Base-by-base conservation (phyloP, 2,329 filamentous ascomycete species). In the Orbilia blumenaviensis region DNA sequence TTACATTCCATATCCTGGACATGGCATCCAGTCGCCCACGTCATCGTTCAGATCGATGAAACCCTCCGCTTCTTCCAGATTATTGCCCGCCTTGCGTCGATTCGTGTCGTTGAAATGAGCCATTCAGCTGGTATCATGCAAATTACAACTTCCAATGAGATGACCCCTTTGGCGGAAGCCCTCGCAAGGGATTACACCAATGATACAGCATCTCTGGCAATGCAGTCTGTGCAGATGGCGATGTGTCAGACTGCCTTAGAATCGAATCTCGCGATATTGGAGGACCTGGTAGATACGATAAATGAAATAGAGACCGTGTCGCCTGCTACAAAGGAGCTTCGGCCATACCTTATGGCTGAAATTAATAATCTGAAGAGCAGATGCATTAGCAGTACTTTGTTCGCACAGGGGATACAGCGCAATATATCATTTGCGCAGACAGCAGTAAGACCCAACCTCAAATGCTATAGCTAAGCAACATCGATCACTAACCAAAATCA, bases 131-230 rank as follows among this genome's bases (percentile, higher is more conserved):
- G 66, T 5, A 23, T 61, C n/a, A 62, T 52, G 54, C 66, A 69
- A 10, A 34, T 69, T 3, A 69, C 66, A 18, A 62, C 66, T 8
- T 25, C 66, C 12, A 62, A 32, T 25, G 34, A 58, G 27, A 67
- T 67, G 63, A 42, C 21, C 5, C 63, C 63, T 2, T 48, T 67
- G 23, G 36, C 63, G 16, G 63, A 69, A 42, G 66, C 44, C n/a
- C 54, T 69, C 14, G 29, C 52, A 14, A 69, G 66, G 36, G 66
- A 69, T 27, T 69, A 69, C 27, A 69, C 66, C n/a, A 46, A 18
- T 1, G 66, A 62, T 34, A 69, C 66, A 2, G 66, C 54, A 2
- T 29, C 42, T 34, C 42, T 69, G 23, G 66, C 66, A 21, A 61
- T 69, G 25, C 66, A 69, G 23, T 69, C 66, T 3, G 21, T 36